phyloP scores from a whole-genome alignment of 495 filamentous ascomycete species.

The Podospora pseudocomata region DNA sequence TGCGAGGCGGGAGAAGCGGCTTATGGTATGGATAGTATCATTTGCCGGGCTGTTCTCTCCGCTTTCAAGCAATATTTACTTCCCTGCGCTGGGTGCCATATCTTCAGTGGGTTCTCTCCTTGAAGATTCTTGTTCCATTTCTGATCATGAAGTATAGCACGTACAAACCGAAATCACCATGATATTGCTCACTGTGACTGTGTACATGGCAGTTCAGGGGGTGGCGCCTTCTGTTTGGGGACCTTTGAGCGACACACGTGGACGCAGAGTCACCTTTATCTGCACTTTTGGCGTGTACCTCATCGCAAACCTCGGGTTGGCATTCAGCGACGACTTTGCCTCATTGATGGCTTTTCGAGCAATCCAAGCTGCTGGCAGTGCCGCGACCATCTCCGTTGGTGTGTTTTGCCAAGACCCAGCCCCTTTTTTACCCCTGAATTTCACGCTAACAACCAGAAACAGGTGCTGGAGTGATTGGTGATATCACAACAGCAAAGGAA shows the following conservation, averaged over 20 bases:
- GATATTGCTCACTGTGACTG: conserved; percentile 27
- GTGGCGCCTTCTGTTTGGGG: conserved; percentile 31
- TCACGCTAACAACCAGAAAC: background rate
- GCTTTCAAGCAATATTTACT: conserved; percentile 38
- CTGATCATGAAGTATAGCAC: conserved; percentile 5
- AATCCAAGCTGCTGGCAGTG: conserved; percentile 51
- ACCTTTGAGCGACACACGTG: conserved; percentile 26
- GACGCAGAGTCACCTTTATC: conserved; percentile 43
- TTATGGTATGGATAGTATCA: conserved; percentile 36
- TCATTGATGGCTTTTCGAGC: conserved; percentile 49
- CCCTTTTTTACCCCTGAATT: background rate
- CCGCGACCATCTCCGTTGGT: conserved; percentile 44
- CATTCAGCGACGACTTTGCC: conserved; percentile 46
- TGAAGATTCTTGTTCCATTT: background rate
- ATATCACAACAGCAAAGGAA: conserved; percentile 48
- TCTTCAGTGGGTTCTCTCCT: conserved; percentile 10
- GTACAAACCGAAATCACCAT: conserved; percentile 17
- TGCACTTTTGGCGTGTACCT: conserved; percentile 50
- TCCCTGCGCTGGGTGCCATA: conserved; percentile 33
- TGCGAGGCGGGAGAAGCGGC: conserved; percentile 32
- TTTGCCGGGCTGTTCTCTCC: conserved; percentile 40
- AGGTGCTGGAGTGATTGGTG: conserved; percentile 51
- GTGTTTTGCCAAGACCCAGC: background rate
- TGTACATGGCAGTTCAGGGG: conserved; percentile 34
- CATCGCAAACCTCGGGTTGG: conserved; percentile 50